Evolutionary conservation across 345 rosid species (phyloP).

Genomic region (Fremontodendron californicum): DNA sequence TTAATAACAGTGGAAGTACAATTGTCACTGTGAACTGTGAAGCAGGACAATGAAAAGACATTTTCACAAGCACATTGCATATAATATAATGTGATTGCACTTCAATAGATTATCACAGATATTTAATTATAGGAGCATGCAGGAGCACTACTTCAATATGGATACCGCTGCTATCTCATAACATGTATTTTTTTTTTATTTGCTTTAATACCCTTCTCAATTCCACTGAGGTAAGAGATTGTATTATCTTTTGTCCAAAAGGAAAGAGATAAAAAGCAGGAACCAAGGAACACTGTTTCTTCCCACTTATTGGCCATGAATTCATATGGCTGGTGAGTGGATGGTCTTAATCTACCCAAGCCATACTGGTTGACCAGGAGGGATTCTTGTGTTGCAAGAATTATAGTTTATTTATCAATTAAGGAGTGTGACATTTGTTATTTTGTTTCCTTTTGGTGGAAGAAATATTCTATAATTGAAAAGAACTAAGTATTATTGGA

Average conservation of each 20-base stretch:
- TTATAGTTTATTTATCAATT: not conserved
- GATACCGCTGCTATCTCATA: not conserved
- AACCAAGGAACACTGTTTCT: not conserved
- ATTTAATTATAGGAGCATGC: conserved; percentile 2
- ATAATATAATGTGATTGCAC: not conserved
- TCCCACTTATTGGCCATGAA: conserved; percentile 3
- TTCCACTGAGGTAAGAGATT: not conserved
- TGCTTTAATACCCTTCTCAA: not conserved
- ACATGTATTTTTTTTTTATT: not conserved
- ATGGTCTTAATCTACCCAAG: not conserved
- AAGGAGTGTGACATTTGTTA: not conserved
- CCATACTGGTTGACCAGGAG: not conserved
- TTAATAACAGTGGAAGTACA: conserved; percentile 24
- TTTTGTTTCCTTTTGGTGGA: not conserved
- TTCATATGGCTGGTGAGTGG: not conserved
- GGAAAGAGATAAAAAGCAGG: not conserved
- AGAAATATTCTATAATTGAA: not conserved
- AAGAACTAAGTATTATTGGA: not conserved
- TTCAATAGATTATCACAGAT: not conserved
- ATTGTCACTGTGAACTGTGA: conserved; percentile 1
- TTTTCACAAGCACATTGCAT: conserved; percentile 12
- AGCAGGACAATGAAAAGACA: conserved; percentile 1
- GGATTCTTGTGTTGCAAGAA: not conserved
- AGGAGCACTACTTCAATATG: not conserved
- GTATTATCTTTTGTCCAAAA: not conserved